Evolutionary conservation across 2,329 filamentous ascomycete genomes (phyloP), one percentile per base, ranked within the genome.

Genomic region (Fusarium sp.): DNA sequence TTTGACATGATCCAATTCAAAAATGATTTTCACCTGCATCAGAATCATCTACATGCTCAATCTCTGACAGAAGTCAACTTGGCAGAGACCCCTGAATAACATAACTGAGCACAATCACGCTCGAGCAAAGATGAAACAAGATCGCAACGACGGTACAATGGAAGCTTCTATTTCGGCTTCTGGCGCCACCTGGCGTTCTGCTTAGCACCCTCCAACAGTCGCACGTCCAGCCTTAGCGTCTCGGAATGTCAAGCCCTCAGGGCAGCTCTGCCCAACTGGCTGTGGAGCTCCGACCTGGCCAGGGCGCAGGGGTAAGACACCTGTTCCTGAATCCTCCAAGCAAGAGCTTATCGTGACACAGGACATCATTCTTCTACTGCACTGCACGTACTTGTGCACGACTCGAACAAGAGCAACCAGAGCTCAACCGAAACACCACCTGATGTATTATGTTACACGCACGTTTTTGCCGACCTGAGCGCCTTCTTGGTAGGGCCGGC

Each of bases 111-210:
- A 22, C 30, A 63, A 44, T 34, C 40, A 10, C 15, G 29, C 57
- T 62, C 18, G 34, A 42, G 32, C 52, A 57, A 45, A 42, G 11
- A 47, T 45, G 45, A 59, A 59, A 44, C 42, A 43, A 52, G 44
- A 59, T 59, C 42, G 22, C 53, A 29, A 59, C 46, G 11, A 53
- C 27, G 44, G 43, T 43, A 40, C 51, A 57, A 72, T 72, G 46
- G 69, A 72, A 72, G 61, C 52, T 72, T 72, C 69, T 47, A 72
- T 72, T 24, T 32, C 51, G 43, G 65, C 69, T 72, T 72, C 69
- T 72, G 61, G 65, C 50, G 69, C 25, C 49, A 53, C 51, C 47
- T 58, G 63, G 51, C 50, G 46, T 64, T 50, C 47, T 38, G 30
- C 25, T 51, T 45, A 59, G 45, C 46, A 56, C 27, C 56, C 44